phyloP scores from a whole-genome alignment of 2,329 filamentous ascomycete species.

The Arthroderma sp. region DNA sequence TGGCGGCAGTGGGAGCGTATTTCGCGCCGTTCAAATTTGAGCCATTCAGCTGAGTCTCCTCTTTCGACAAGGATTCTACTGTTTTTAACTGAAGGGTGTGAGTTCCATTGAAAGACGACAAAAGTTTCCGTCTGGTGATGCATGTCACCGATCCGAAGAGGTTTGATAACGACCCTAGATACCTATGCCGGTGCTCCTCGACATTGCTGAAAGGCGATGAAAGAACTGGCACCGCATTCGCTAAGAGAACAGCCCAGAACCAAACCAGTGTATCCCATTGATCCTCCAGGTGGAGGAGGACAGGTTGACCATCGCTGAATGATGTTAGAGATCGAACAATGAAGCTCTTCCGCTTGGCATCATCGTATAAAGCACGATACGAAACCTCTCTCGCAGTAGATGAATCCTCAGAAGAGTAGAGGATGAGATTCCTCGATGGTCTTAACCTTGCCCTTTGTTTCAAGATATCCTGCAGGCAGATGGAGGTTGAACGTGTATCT shows the following conservation, averaged over 20 bases:
- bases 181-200: background rate
- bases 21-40: background rate
- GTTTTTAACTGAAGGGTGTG: background rate
- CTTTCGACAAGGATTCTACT: background rate
- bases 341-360: background rate
- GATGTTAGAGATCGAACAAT: background rate
- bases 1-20: background rate
- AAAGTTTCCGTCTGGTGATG: background rate
- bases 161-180: background rate
- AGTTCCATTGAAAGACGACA: background rate
- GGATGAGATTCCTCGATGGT: background rate
- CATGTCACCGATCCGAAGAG: background rate
- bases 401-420: background rate
- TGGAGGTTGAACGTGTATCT: too few relatives aligned
- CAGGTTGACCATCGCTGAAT: background rate
- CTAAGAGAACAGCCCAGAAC: constrained; percentile 30
- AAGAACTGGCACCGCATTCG: constrained; percentile 26
- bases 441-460: background rate
- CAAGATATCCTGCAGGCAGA: too few relatives aligned
- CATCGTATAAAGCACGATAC: background rate
- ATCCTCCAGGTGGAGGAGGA: constrained; percentile 21
- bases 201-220: constrained; percentile 20
- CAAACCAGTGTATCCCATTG: constrained; percentile 27
- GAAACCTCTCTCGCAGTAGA: background rate
- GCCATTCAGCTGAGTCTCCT: background rate